phyloP scores from a whole-genome alignment of 2,329 filamentous ascomycete genomes.

The Monosporascus ibericus region DNA sequence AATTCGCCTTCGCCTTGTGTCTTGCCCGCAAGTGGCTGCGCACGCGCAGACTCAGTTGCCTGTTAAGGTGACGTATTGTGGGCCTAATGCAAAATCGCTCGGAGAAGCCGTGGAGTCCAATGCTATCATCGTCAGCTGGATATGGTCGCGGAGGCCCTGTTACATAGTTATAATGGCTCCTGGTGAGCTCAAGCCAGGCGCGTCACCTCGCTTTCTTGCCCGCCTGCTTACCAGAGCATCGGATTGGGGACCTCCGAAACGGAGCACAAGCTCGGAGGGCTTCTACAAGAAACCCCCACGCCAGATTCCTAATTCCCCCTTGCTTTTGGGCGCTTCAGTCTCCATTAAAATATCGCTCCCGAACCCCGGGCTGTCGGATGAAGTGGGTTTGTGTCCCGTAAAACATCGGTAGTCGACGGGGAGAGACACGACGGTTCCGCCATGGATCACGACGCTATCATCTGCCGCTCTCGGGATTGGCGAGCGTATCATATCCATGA shows the following conservation, averaged over 20 bases:
- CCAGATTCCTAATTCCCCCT: not conserved
- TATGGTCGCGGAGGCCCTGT: no score
- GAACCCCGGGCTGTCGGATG: not conserved
- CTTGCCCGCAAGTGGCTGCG: no score
- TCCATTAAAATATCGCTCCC: no score
- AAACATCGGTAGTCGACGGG: not conserved
- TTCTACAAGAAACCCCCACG: not conserved
- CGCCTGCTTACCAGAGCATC: not conserved
- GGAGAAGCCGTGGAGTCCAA: no score
- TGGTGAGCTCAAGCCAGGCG: no score
- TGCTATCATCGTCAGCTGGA: no score
- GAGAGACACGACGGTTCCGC: not conserved
- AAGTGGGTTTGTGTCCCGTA: not conserved
- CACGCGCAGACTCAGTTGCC: no score
- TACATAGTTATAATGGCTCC: no score
- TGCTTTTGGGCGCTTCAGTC: not conserved
- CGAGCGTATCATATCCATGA: not conserved
- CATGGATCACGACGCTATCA: not conserved
- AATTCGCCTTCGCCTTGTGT: no score
- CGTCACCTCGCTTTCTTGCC: no score
- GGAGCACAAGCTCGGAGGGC: not conserved
- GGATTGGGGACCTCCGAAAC: not conserved
- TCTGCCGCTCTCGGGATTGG: not conserved
- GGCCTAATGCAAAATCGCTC: no score
- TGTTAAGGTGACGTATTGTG: no score